phyloP scores from a whole-genome alignment of 2,329 filamentous ascomycete genomes.

The Phialemoniopsis sp. region DNA sequence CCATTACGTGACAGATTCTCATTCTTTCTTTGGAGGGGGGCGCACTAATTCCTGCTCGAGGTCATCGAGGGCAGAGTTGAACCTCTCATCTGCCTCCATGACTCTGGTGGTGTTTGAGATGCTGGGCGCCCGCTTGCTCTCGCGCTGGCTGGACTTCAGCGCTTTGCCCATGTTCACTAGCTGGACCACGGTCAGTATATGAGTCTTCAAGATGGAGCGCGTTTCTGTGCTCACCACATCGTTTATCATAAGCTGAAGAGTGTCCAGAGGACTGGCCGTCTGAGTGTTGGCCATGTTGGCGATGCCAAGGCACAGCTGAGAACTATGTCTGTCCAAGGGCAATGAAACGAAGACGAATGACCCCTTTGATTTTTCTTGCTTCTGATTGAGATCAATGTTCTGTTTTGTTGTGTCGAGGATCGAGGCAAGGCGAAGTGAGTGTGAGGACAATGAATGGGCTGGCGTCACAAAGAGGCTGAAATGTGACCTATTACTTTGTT shows the following conservation, averaged over 20 bases:
- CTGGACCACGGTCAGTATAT: conserved; percentile 24
- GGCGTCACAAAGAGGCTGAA: too few species aligned
- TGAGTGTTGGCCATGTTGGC: conserved; percentile 23
- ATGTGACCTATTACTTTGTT: too few species aligned
- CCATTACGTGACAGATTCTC: too few species aligned
- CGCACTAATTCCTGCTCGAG: conserved; percentile 55
- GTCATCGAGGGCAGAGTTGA: conserved; percentile 51
- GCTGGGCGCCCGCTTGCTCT: conserved; percentile 32
- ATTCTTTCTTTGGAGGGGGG: too few species aligned
- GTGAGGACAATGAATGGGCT: too few species aligned
- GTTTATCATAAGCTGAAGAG: conserved; percentile 49
- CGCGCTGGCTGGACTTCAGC: conserved; percentile 42
- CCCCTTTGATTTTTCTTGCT: too few species aligned
- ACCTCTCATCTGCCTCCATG: conserved; percentile 39
- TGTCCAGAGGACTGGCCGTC: conserved; percentile 35
- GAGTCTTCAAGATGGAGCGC: neutral
- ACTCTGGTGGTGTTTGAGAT: conserved; percentile 34
- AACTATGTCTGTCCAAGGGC: too few species aligned
- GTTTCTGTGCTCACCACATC: conserved; percentile 36
- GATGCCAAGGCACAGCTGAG: conserved; percentile 2
- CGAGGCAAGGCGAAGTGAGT: too few species aligned
- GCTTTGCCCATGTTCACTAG: conserved; percentile 57
- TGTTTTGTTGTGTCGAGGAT: too few species aligned
- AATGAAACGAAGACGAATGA: too few species aligned
- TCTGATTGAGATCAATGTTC: too few species aligned